phyloP scores from a whole-genome alignment of 352 stramenopile species.

The Globisporangium mamillatum region DNA sequence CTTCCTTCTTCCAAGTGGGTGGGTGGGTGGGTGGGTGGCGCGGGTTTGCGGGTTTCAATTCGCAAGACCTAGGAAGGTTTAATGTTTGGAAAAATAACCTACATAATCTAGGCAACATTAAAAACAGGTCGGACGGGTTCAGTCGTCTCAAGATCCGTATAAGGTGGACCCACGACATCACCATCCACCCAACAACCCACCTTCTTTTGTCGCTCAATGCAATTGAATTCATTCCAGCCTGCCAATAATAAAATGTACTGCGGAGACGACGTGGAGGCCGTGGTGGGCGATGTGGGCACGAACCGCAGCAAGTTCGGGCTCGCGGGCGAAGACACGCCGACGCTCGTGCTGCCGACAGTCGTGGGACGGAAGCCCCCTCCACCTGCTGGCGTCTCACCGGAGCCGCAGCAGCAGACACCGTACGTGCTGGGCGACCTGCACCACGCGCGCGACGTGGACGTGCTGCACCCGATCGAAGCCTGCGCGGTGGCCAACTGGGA shows the following conservation, averaged over 20 bases:
- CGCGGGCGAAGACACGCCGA: conserved; percentile 92
- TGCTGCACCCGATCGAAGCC: conserved; percentile 52
- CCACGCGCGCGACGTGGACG: conserved; percentile 50
- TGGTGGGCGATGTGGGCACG: conserved; percentile 93
- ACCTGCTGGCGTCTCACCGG: not conserved
- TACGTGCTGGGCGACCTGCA: conserved; percentile 60
- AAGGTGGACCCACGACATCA: not conserved
- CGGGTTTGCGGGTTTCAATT: not conserved
- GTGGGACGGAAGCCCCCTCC: conserved; percentile 36
- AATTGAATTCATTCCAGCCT: not conserved
- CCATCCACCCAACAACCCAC: not conserved
- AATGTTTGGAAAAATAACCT: not conserved
- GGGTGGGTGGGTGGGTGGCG: too few relatives aligned
- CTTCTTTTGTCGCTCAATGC: not conserved
- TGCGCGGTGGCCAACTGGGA: conserved; percentile 81
- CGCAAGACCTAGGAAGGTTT: not conserved
- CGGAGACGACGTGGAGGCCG: conserved; percentile 94
- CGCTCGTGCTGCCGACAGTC: conserved; percentile 80
- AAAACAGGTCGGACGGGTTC: not conserved
- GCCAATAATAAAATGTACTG: conserved; percentile 87
- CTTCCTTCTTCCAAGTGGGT: not conserved
- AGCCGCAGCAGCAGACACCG: not conserved
- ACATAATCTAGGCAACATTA: not conserved
- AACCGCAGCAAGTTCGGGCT: conserved; percentile 93
- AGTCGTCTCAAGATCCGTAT: not conserved